Base-by-base conservation (phyloP, 108 stramenopile species). In the Cylindrotheca fusiformis region DNA sequence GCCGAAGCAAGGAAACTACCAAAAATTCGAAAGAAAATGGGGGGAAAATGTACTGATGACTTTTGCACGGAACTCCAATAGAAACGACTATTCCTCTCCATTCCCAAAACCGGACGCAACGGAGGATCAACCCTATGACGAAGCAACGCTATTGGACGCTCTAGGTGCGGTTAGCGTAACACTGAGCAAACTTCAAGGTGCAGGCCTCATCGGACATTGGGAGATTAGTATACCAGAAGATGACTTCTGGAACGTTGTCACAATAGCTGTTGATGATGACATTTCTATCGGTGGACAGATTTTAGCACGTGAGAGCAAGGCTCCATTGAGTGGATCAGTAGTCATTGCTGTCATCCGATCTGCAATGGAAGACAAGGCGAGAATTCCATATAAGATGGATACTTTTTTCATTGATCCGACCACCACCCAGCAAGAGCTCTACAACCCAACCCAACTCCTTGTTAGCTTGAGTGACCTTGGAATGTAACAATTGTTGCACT, bases 371-470 rank as follows among this genome's bases (percentile, higher is more conserved):
- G 61, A 69, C 4, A 30, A 58, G 12, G 71, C 74, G 4, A 53
- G 56, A 19, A 81, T 84, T 26, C 48, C 66, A 10, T 81, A 50
- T 33, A 33, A 56, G 4, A 24, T 81, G 45, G 78, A 84, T 46
- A 72, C 78, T 3, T 84, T 81, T 48, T 84, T 68, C 67, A 64
- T 84, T 22, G 83, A 84, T 66, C 83, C 83, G 8, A 76, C 75
- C 19, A 84, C 83, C 0, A 84, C 83, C 23, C 72, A 76, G 23
- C 78, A 81, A 41, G 70, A 60, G 31, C 47, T 76, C 8, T 84
- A 81, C 68, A 84, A 84, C 63, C 83, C 83, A 3, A 73, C 83
- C 10, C 83, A 84, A 55, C 49, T 80, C n/a, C 57, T 84, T n/a
- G 18, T 84, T 6, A 78, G 69, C 50, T 41, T 79, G 3, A 70